Evolutionary conservation across 1,139 yeast genomes (phyloP).

Genomic region (Sugiyamaella castrensis): DNA sequence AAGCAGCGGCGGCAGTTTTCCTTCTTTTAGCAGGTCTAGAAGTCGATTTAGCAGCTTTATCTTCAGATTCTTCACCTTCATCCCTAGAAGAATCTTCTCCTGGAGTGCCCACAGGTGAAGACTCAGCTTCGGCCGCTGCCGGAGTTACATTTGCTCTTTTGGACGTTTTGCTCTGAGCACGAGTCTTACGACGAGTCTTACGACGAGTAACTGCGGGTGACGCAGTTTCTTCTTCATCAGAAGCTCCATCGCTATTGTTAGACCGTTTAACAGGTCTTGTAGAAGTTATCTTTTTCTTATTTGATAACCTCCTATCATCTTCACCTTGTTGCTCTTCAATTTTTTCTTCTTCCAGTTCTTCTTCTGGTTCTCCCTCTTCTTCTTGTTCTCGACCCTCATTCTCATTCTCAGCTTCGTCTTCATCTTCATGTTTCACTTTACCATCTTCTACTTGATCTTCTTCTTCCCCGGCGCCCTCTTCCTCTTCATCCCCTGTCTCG

Average conservation of each 20-base stretch:
- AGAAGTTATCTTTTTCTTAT: neutral
- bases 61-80: conserved; percentile 2
- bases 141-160: conserved; percentile 14
- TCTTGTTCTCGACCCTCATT: conserved; percentile 13
- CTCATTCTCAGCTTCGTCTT: conserved; percentile 11
- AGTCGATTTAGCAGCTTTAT: neutral
- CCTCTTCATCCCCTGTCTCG: conserved; percentile 10
- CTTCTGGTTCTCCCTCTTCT: conserved; percentile 12
- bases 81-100: conserved; percentile 7
- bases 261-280: neutral
- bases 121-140: conserved; percentile 12
- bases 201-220: conserved; percentile 7
- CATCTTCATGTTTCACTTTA: neutral
- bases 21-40: neutral
- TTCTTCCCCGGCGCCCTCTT: conserved; percentile 13
- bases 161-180: conserved; percentile 15
- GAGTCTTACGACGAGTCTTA: conserved; percentile 7
- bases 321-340: conserved; percentile 11
- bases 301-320: neutral
- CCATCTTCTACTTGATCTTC: conserved; percentile 2
- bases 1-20: conserved; percentile 5
- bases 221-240: neutral
- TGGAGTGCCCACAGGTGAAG: conserved; percentile 2
- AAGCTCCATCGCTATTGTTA: neutral
- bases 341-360: conserved; percentile 6